Evolutionary conservation across 345 rosid genomes (phyloP).

Genomic region (Boechera divaricarpa): DNA sequence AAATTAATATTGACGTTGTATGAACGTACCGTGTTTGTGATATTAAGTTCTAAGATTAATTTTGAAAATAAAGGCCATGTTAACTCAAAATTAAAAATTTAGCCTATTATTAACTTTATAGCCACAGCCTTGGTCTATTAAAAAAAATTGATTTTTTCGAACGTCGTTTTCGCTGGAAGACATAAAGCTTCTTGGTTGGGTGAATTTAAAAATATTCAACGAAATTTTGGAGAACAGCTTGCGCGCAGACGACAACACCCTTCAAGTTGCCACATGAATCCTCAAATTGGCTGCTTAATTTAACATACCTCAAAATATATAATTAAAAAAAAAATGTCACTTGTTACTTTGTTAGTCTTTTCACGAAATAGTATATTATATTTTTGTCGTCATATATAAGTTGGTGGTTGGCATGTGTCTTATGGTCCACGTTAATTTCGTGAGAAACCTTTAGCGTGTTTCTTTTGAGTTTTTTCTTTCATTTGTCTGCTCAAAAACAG

Average conservation of each 20-base stretch:
- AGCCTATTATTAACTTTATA: neutral
- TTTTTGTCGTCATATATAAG: slow-evolving; percentile 35
- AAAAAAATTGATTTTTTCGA: slow-evolving; percentile 1
- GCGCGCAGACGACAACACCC: slow-evolving; percentile 20
- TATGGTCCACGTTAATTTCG: slow-evolving; percentile 39
- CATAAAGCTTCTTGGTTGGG: slow-evolving; percentile 43
- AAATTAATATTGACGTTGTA: too few relatives aligned
- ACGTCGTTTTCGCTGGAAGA: slow-evolving; percentile 34
- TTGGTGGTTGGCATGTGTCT: slow-evolving; percentile 36
- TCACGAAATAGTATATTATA: slow-evolving; percentile 11
- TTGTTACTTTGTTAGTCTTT: slow-evolving; percentile 26
- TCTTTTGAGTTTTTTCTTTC: slow-evolving; percentile 34
- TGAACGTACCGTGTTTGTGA: neutral
- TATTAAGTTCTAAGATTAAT: neutral
- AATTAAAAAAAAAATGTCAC: slow-evolving; percentile 11
- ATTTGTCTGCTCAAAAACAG: slow-evolving; percentile 22
- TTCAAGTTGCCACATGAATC: slow-evolving; percentile 36
- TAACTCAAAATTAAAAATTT: neutral
- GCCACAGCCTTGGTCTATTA: neutral
- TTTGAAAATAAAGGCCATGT: neutral
- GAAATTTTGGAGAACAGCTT: slow-evolving; percentile 43
- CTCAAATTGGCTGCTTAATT: slow-evolving; percentile 39
- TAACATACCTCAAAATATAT: slow-evolving; percentile 16
- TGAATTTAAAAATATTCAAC: slow-evolving; percentile 40
- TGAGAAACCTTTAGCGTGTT: slow-evolving; percentile 39